Base-by-base conservation (phyloP, 2,329 filamentous ascomycete genomes). In the Chaetomiaceae sp. region DNA sequence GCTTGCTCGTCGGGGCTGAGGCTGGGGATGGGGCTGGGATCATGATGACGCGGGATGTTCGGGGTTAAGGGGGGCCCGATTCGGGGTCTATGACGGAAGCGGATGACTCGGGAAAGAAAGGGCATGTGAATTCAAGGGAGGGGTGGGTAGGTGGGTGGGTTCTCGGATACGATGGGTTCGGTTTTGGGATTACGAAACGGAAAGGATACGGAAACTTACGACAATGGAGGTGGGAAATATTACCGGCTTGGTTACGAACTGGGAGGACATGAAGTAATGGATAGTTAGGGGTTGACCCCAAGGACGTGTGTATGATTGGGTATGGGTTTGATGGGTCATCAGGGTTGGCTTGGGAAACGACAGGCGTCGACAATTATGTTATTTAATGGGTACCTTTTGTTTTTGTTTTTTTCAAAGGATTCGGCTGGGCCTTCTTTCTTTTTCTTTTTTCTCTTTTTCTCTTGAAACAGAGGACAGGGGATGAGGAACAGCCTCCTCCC, bases 301-400 rank as follows among this genome's bases (percentile, higher is more conserved):
- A 33, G 25, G 16, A 21, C 25, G 25, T 31, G 30, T 48, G 43
- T 45, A 45, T 48, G 33, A 44, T 25, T 17, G 33, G 42, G 16
- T 38, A 45, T 45, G 43, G 34, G 21, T 14, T 27, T 19, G 27
- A 33, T n/a, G 25, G 43, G 43, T 20, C 23, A 3, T 10, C 19
- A 3, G 38, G 14, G 25, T 37, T 27, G 40, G 38, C 14, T 27
- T 23, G 19, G 23, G 25, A 27, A n/a, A 17, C n/a, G 34, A 49
- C 16, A 10, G 8, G n/a, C 30, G n/a, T n/a, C n/a, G 30, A 13
- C 30, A 16, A 25, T 33, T 12, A 9, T 19, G 33, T 27, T 37
- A 33, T 50, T 23, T 49, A 47, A 45, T 51, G 33, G 31, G 35
- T 21, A 3, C 25, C 54, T 51, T 38, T 50, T 38, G 33, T 50